Percentiles rank a stretch among this genome's conserved stretches.
Evolutionary conservation across 1,139 yeast species (phyloP).

Genomic region (Protomyces inouyei): DNA sequence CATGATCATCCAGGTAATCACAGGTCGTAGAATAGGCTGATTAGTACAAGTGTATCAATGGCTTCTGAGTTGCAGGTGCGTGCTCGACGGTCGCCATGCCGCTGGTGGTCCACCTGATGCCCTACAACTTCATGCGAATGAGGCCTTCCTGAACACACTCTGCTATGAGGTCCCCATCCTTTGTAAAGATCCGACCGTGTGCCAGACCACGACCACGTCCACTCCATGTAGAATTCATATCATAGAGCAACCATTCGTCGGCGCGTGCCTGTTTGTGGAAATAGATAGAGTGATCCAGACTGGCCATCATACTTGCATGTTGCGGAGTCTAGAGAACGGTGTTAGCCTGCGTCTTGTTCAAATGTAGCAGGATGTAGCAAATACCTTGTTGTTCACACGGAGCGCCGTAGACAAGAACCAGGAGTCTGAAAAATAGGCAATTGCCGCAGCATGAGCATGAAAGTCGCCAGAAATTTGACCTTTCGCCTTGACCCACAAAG

Average conservation of each 20-base stretch:
- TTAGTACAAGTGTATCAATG: no score
- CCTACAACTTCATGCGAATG: slow-evolving; percentile 10
- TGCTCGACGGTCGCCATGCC: no score
- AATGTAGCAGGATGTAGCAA: neutral
- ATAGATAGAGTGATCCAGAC: slow-evolving; percentile 50
- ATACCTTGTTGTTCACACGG: slow-evolving; percentile 42
- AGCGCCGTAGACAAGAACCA: slow-evolving; percentile 51
- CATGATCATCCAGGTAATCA: no score
- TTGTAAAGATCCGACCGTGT: slow-evolving; percentile 55
- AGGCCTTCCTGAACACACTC: slow-evolving; percentile 60
- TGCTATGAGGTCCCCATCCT: slow-evolving; percentile 55
- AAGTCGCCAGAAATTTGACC: slow-evolving; percentile 40
- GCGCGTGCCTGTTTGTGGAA: slow-evolving; percentile 55
- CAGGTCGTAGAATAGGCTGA: no score
- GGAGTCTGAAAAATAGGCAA: slow-evolving; percentile 61
- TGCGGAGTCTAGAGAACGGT: slow-evolving; percentile 37
- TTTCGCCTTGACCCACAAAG: slow-evolving; percentile 46
- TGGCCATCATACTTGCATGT: slow-evolving; percentile 50
- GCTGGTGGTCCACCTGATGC: no score
- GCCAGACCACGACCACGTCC: slow-evolving; percentile 54
- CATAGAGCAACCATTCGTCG: slow-evolving; percentile 53
- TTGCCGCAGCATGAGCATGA: slow-evolving; percentile 52
- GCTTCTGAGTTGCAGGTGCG: no score
- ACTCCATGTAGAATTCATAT: slow-evolving; percentile 47
- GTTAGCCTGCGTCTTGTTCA: no score